Base-by-base conservation (phyloP, 257 asterid species). In the Agastache rugosa region DNA sequence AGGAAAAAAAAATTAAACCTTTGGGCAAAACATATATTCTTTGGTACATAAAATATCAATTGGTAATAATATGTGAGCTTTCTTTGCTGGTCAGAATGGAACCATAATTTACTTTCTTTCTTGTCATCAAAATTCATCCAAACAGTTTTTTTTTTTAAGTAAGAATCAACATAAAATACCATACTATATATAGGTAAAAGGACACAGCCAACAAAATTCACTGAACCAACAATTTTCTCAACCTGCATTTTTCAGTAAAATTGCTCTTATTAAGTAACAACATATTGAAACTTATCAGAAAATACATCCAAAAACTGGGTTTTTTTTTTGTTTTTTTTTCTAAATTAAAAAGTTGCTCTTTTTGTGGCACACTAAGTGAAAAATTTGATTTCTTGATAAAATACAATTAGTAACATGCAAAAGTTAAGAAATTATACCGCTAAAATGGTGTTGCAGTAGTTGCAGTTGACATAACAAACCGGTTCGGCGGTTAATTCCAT, bases 401-500 rank as follows among this genome's bases (percentile, higher is more conserved):
- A 63, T 37, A 69, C 0, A 23, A 29, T 3, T 11, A 53, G 12
- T 6, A 12, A 69, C 79, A 77, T 83, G 80, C 82, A 82, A 61
- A 69, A 42, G 4, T 8, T 35, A 31, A 63, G 11, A 27, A 41
- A 27, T 72, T 63, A 83, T 92, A 92, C 98, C 98, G 97, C 98
- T 12, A 92, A 83, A 76, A 84, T 81, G 60, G 96, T 93, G 93
- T 87, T 89, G 96, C 97, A 93, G 83, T 85, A 91, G 89, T 85
- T 89, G 97, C 98, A 93, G 80, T 86, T 89, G 45, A 93, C 96
- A 77, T 91, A 93, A 83, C 95, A 93, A 76, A 93, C 92, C 67
- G 92, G 96, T 74, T 91, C 98, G 14, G 92, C 73, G 75, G 85
- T 69, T 80, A 85, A 75, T 53, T 88, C 96, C 78, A 80, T 74